A percentile compares a stretch with the other conserved stretches of the same genome.
Evolutionary conservation across 495 filamentous ascomycete genomes (phyloP).

Genomic region (Penicillium roqueforti): DNA sequence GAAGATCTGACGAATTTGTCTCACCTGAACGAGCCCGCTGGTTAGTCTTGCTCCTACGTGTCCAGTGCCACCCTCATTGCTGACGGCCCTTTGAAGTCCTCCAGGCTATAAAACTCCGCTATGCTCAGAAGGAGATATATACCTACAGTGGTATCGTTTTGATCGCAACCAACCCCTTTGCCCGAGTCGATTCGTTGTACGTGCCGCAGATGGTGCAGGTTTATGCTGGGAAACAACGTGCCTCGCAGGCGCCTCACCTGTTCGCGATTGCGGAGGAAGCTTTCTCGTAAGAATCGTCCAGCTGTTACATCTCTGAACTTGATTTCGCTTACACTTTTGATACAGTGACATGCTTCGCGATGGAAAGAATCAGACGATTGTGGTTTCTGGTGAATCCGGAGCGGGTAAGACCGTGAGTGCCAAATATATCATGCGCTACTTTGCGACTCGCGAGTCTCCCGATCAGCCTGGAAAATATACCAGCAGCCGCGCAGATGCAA

Average conservation of each 20-base stretch:
- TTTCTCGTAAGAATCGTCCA: slow-evolving; percentile 68
- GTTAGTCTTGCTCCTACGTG: slow-evolving; percentile 46
- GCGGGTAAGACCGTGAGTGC: slow-evolving; percentile 98
- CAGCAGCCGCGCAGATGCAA: slow-evolving; percentile 76
- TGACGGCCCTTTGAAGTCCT: slow-evolving; percentile 61
- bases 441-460: slow-evolving; percentile 93
- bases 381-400: slow-evolving; percentile 97
- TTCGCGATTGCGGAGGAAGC: slow-evolving; percentile 99
- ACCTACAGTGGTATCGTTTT: slow-evolving; percentile 98
- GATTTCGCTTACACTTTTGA: background rate
- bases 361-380: slow-evolving; percentile 93
- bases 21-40: slow-evolving; percentile 96
- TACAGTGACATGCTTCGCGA: slow-evolving; percentile 94
- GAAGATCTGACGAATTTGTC: slow-evolving; percentile 97
- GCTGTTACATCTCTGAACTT: background rate
- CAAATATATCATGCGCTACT: slow-evolving; percentile 99
- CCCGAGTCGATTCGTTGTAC: slow-evolving; percentile 95
- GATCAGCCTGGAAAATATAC: slow-evolving; percentile 76
- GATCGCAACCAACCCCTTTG: slow-evolving; percentile 98
- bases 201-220: slow-evolving; percentile 99
- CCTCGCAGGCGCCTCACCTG: slow-evolving; percentile 93
- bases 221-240: slow-evolving; percentile 94
- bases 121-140: slow-evolving; percentile 99
- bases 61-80: slow-evolving; percentile 12
- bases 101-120: slow-evolving; percentile 96